Evolutionary conservation across 192 early-diverging fungal genomes (phyloP).

Genomic region (Chytriomyces sp.): DNA sequence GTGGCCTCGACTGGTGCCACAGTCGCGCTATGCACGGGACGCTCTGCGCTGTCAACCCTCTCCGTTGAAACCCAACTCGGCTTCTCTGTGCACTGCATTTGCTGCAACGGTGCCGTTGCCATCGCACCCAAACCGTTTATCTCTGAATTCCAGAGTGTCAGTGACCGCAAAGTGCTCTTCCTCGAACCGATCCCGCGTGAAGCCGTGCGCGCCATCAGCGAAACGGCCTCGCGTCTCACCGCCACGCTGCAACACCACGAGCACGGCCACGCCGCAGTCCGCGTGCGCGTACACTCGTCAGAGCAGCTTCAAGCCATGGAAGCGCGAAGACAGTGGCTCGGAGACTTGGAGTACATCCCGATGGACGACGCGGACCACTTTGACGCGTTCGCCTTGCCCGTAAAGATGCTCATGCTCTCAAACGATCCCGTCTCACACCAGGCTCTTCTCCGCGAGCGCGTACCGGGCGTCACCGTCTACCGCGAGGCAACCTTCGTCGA

Average conservation of each 20-base stretch:
- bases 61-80: constrained; percentile 18
- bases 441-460: neutral
- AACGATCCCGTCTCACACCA: neutral
- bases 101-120: neutral
- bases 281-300: no score
- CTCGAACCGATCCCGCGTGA: neutral
- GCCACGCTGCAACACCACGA: neutral
- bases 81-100: neutral
- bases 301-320: neutral
- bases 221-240: neutral
- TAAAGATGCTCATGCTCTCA: neutral
- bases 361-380: neutral
- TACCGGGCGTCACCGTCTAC: neutral
- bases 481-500: neutral
- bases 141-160: no score
- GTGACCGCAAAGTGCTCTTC: neutral
- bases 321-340: neutral
- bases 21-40: neutral
- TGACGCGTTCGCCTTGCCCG: neutral
- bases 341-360: neutral
- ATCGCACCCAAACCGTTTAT: neutral
- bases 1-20: neutral
- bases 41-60: neutral
- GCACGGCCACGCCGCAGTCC: neutral
- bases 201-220: neutral